phyloP scores from a whole-genome alignment of 345 rosid species.

The Cardiospermum halicacabum region DNA sequence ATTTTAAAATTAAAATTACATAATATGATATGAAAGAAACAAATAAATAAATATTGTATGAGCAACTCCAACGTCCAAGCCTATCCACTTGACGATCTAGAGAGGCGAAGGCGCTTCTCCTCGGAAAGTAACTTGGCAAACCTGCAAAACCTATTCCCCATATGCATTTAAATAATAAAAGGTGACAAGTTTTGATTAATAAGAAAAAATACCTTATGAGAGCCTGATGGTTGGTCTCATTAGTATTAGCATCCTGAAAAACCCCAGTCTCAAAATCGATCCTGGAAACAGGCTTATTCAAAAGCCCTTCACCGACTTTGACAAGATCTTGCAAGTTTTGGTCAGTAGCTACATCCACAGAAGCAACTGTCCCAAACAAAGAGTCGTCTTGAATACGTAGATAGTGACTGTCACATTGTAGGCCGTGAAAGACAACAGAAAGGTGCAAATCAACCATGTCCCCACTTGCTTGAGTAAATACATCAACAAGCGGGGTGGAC shows the following conservation, averaged over 20 bases:
- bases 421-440: constrained; percentile 32
- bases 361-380: constrained; percentile 46
- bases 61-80: too few relatives aligned
- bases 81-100: constrained; percentile 30
- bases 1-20: too few relatives aligned
- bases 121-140: constrained; percentile 53
- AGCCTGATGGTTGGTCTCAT: constrained; percentile 51
- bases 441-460: constrained; percentile 52
- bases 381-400: constrained; percentile 66
- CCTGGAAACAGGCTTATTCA: constrained; percentile 54
- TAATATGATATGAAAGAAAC: too few relatives aligned
- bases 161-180: not conserved
- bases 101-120: constrained; percentile 45
- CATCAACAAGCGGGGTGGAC: constrained; percentile 37
- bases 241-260: constrained; percentile 25
- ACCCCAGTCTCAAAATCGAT: constrained; percentile 54
- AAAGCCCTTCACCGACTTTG: constrained; percentile 46
- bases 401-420: constrained; percentile 30
- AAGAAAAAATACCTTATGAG: constrained; percentile 44
- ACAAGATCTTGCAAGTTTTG: constrained; percentile 54
- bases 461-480: constrained; percentile 39
- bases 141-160: too few relatives aligned
- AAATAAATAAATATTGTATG: too few relatives aligned
- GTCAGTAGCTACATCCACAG: constrained; percentile 59
- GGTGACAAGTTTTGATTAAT: too few relatives aligned